A percentile compares a stretch with the other conserved stretches of the same genome.
Evolutionary conservation across 257 asterid genomes (phyloP).

Genomic region (Oldenlandia corymbosa): DNA sequence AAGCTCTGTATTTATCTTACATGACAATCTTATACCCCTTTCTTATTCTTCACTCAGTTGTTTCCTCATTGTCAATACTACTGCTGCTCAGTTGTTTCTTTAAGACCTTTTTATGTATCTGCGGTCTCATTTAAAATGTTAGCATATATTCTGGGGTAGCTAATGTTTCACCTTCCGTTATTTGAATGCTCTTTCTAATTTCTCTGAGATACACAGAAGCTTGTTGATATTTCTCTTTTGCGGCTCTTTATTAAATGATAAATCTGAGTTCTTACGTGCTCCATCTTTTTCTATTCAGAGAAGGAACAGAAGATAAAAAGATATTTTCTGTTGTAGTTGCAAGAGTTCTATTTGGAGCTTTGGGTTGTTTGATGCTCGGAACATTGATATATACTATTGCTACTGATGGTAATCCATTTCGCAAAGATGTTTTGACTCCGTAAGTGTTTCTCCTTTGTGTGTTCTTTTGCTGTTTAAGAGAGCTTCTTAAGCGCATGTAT

Average conservation of each 20-base stretch:
- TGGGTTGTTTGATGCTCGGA: constrained; percentile 78
- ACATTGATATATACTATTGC: constrained; percentile 51
- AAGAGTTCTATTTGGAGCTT: constrained; percentile 44
- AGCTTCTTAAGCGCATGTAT: neutral
- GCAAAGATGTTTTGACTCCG: constrained; percentile 59
- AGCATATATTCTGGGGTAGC: too few relatives aligned
- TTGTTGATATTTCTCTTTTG: neutral
- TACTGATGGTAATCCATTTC: constrained; percentile 80
- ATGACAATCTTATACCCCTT: neutral
- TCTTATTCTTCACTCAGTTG: neutral
- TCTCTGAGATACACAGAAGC: neutral
- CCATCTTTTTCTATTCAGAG: constrained; percentile 25
- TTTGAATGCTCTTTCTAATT: too few relatives aligned
- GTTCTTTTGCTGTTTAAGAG: neutral
- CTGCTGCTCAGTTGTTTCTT: too few relatives aligned
- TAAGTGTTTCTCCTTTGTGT: constrained; percentile 29
- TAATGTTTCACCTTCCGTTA: too few relatives aligned
- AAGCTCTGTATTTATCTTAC: neutral
- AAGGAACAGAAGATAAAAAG: constrained; percentile 36
- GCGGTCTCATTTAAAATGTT: neutral
- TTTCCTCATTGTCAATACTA: neutral
- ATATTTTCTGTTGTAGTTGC: constrained; percentile 46
- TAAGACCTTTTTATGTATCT: too few relatives aligned
- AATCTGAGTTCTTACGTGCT: neutral
- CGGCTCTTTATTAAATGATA: constrained; percentile 5